These are phyloP conservation scores for Silene vulgaris DNA, from an alignment of 179 eudicot genomes.

Conservation along the genomic window DNA sequence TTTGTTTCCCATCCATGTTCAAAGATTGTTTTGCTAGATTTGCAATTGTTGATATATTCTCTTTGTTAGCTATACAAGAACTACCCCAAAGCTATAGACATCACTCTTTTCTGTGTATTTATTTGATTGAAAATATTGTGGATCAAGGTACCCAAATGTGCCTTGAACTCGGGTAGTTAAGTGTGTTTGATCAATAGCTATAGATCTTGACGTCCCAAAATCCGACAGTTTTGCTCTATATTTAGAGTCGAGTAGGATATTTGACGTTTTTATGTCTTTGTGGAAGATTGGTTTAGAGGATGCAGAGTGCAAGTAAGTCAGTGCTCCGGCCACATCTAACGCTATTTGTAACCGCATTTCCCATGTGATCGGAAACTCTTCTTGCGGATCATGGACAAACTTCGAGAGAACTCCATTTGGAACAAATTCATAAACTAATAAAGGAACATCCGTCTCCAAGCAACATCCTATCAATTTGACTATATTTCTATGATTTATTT, in stretches of 20 bases:
- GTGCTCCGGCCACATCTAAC: conserved; percentile 29
- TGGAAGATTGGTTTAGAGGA: conserved; percentile 34
- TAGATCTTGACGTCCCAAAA: conserved; percentile 33
- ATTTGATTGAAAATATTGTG: conserved; percentile 33
- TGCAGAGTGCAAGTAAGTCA: conserved; percentile 36
- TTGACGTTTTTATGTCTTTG: conserved; percentile 33
- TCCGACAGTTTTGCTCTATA: conserved; percentile 37
- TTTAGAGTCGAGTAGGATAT: conserved; percentile 35
- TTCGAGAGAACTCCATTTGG: conserved; percentile 35
- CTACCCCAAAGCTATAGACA: conserved; percentile 49
- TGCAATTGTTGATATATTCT: conserved; percentile 24
- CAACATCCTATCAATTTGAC: conserved; percentile 46
- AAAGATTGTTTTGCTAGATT: conserved; percentile 34
- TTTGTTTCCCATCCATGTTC: conserved; percentile 27
- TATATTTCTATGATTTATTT: conserved; percentile 42
- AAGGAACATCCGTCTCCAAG: conserved; percentile 48
- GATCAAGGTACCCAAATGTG: conserved; percentile 37
- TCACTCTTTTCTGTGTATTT: conserved; percentile 20
- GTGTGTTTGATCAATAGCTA: conserved; percentile 31
- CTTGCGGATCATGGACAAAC: conserved; percentile 32
- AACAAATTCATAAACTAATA: conserved; percentile 47
- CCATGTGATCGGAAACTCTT: conserved; percentile 35
- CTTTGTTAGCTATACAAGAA: conserved; percentile 33
- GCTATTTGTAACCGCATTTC: conserved; percentile 36
- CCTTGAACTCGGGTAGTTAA: conserved; percentile 34